Base-by-base conservation (phyloP, 2,329 filamentous ascomycete genomes). In the Lecanicillium sp. region DNA sequence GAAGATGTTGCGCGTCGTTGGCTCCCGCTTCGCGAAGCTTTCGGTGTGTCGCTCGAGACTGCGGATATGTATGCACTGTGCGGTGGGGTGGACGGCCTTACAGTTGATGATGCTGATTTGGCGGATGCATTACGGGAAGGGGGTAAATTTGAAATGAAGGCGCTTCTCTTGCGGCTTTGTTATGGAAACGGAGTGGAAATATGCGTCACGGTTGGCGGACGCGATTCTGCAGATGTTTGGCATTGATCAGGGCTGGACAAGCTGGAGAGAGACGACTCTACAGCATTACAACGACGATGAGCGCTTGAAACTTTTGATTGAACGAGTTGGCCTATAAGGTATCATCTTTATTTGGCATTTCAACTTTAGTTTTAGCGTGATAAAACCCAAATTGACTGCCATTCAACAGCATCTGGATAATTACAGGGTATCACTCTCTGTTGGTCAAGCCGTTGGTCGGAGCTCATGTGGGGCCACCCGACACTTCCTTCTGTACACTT, bases 1-100 rank as follows among this genome's bases (percentile, higher is more conserved):
- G 65, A 60, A 65, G 38, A 55, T 55, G 50, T 49, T 51, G 15
- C 54, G 53, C 36, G 23, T 55, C n/a, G 53, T 56, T n/a, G n/a
- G n/a, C n/a, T n/a, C 17, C 53, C 55, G 12, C 49, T 48, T 23
- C 48, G 41, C 10, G 54, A 55, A 29, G 51, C 53, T n/a, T 54
- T 54, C 30, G 49, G 45, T 12, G 50, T 37, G 9, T 52, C 54
- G 2, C 47, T 57, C 19, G 48, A 55, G 12, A 48, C 51, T 6
- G 52, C 52, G 11, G 36, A 55, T 21, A 51, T 55, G 52, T 20
- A 19, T 17, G 46, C 51, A 5, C 37, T 55, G 0, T 55, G 45
- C 24, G 29, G 17, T 23, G 52, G 54, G 2, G 21, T 48, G 11
- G 44, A 52, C 9, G 53, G 48, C 10, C 49, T 55, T 2, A 54